Conservation (phyloP, 768 basidiomycete genomes). For the Podaxis mareebaensis region DNA sequence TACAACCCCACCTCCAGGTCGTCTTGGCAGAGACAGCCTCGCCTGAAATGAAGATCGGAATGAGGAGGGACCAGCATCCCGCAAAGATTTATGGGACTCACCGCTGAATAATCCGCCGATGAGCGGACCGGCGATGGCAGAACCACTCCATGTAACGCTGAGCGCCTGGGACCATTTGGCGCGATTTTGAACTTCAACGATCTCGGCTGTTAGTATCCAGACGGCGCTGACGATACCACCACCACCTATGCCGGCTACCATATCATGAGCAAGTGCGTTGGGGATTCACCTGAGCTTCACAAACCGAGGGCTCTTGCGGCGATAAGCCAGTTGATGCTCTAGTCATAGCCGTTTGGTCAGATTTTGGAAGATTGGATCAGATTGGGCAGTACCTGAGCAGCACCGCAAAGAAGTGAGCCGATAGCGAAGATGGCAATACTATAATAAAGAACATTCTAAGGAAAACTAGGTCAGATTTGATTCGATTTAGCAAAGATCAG, state of each 20-base stretch:
- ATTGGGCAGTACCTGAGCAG: slow-evolving; percentile 56
- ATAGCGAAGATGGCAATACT: slow-evolving; percentile 76
- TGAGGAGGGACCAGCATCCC: background rate
- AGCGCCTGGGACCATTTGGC: slow-evolving; percentile 86
- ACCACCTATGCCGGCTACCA: slow-evolving; percentile 74
- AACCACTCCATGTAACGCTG: slow-evolving; percentile 85
- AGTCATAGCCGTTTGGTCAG: slow-evolving; percentile 18
- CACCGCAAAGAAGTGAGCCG: slow-evolving; percentile 80
- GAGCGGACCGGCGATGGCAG: slow-evolving; percentile 80
- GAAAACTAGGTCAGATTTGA: slow-evolving; percentile 6
- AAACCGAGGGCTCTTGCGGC: slow-evolving; percentile 54
- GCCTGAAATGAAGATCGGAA: slow-evolving; percentile 21
- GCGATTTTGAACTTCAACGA: slow-evolving; percentile 68
- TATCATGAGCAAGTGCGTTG: slow-evolving; percentile 21
- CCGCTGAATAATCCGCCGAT: slow-evolving; percentile 84
- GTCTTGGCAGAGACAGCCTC: slow-evolving; percentile 34
- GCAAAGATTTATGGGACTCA: slow-evolving; percentile 33
- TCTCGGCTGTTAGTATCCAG: slow-evolving; percentile 85
- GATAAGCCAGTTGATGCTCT: slow-evolving; percentile 68
- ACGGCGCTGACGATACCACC: slow-evolving; percentile 86
- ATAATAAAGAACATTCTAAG: slow-evolving; percentile 64
- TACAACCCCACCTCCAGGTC: slow-evolving; percentile 85
- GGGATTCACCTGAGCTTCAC: slow-evolving; percentile 23
- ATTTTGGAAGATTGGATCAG: slow-evolving; percentile 21
- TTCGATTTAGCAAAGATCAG: background rate